Percentiles rank a stretch among this genome's conserved stretches.
Conservation (phyloP, 352 stramenopile genomes). For the Phytopythium aichiense region DNA sequence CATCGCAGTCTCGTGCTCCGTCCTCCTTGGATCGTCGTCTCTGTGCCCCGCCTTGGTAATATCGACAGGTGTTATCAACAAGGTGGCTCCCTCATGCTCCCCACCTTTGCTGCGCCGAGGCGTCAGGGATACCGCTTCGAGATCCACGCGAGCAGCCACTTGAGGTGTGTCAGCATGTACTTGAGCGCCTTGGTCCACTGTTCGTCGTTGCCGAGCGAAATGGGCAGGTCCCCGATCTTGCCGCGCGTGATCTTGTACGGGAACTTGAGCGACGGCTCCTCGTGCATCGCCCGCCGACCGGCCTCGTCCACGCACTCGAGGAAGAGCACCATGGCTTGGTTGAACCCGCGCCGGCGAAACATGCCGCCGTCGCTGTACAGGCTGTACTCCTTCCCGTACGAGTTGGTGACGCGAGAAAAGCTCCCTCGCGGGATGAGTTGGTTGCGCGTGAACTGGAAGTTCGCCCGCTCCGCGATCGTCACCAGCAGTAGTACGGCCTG, state of each 20-base stretch:
- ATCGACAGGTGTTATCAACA: slow-evolving; percentile 2
- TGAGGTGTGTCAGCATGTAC: slow-evolving; percentile 90
- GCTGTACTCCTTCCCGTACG: slow-evolving; percentile 82
- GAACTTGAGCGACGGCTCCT: slow-evolving; percentile 87
- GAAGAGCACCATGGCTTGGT: slow-evolving; percentile 89
- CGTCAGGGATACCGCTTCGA: slow-evolving; percentile 72
- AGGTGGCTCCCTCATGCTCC: not conserved
- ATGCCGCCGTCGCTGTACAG: slow-evolving; percentile 80
- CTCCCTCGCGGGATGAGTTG: slow-evolving; percentile 79
- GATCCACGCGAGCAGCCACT: slow-evolving; percentile 92
- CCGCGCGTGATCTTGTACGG: slow-evolving; percentile 89
- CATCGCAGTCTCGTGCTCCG: not conserved
- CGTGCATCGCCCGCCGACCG: slow-evolving; percentile 78
- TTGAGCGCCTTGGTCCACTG: slow-evolving; percentile 92
- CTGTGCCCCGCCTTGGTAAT: not conserved
- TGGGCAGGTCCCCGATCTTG: slow-evolving; percentile 88
- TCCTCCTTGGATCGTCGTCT: not conserved
- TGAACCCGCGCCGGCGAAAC: slow-evolving; percentile 89
- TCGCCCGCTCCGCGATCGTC: slow-evolving; percentile 76
- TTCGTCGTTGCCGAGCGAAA: slow-evolving; percentile 86
- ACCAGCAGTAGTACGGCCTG: slow-evolving; percentile 81
- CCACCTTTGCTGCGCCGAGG: not conserved
- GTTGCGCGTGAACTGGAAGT: slow-evolving; percentile 84
- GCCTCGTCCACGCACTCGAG: slow-evolving; percentile 88
- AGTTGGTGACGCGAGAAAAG: slow-evolving; percentile 82